Conservation (phyloP, 192 early-diverging fungal genomes). For the Backusella luteola region DNA sequence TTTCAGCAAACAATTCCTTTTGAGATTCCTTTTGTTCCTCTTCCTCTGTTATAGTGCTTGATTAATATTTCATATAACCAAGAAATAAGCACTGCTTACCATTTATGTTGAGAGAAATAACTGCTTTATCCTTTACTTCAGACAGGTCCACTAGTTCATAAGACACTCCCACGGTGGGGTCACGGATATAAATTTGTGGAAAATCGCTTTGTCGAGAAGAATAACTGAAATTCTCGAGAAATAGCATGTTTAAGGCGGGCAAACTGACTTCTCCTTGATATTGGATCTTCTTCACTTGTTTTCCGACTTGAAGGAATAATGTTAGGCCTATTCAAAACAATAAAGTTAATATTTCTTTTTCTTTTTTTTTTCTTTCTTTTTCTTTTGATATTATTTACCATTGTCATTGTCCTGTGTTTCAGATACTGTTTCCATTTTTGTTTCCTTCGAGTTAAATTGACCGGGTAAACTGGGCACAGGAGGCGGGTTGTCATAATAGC, state of each 20-base stretch:
- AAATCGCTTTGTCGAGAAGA: slow-evolving; percentile 62
- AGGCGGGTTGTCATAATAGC: slow-evolving; percentile 8
- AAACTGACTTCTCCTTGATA: slow-evolving; percentile 55
- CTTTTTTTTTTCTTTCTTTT: not conserved
- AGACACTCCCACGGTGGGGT: slow-evolving; percentile 49
- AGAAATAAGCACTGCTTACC: slow-evolving; percentile 31
- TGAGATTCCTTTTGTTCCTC: slow-evolving; percentile 14
- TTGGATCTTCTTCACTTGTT: slow-evolving; percentile 56
- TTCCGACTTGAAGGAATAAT: slow-evolving; percentile 62
- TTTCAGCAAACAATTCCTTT: not conserved
- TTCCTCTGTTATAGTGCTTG: not conserved
- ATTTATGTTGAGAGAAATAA: slow-evolving; percentile 50
- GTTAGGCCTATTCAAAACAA: not conserved
- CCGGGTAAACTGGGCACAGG: slow-evolving; percentile 22
- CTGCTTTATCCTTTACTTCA: slow-evolving; percentile 61
- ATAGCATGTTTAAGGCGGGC: slow-evolving; percentile 63
- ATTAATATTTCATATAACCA: not conserved
- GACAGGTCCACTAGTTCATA: slow-evolving; percentile 67
- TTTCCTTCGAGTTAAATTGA: not conserved
- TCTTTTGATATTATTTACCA: not conserved
- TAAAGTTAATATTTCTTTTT: not conserved
- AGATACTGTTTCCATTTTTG: not conserved
- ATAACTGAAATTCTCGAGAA: slow-evolving; percentile 71
- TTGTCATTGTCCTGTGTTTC: not conserved
- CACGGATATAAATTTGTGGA: slow-evolving; percentile 68